phyloP scores from a whole-genome alignment of 2,329 filamentous ascomycete genomes.

The Pseudocercospora eumusae region DNA sequence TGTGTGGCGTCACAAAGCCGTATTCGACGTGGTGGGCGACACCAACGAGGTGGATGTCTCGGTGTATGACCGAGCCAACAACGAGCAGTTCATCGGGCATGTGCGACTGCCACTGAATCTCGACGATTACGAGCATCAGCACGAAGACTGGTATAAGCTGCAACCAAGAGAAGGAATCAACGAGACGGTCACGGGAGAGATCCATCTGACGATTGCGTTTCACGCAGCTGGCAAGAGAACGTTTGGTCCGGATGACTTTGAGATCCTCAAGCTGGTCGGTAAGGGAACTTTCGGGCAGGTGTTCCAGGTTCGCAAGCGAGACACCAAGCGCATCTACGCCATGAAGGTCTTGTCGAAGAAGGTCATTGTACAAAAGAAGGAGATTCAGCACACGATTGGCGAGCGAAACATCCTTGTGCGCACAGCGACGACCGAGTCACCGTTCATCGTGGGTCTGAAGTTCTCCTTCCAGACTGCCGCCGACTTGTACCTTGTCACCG shows the following conservation, averaged over 20 bases:
- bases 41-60: conserved; percentile 90
- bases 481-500: conserved; percentile 95
- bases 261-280: conserved; percentile 92
- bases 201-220: conserved; percentile 82
- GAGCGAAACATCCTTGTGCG: conserved; percentile 96
- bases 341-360: conserved; percentile 99
- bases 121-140: conserved; percentile 66
- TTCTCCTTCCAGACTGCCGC: conserved; percentile 98
- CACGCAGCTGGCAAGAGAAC: conserved; percentile 86
- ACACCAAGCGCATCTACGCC: conserved; percentile 92
- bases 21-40: conserved; percentile 92
- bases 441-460: conserved; percentile 96
- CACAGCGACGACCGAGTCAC: conserved; percentile 91
- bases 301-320: conserved; percentile 96
- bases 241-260: conserved; percentile 92
- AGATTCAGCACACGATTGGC: conserved; percentile 94
- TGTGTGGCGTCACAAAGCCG: conserved; percentile 91
- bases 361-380: conserved; percentile 99
- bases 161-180: conserved; percentile 78
- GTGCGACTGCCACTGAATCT: conserved; percentile 76
- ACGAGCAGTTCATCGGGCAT: conserved; percentile 90
- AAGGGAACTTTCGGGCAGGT: conserved; percentile 99
- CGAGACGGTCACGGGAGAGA: conserved; percentile 75
- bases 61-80: conserved; percentile 81
- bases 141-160: conserved; percentile 84